Base-by-base conservation (phyloP, 108 stramenopile genomes). In the Discostella stelligeroides region DNA sequence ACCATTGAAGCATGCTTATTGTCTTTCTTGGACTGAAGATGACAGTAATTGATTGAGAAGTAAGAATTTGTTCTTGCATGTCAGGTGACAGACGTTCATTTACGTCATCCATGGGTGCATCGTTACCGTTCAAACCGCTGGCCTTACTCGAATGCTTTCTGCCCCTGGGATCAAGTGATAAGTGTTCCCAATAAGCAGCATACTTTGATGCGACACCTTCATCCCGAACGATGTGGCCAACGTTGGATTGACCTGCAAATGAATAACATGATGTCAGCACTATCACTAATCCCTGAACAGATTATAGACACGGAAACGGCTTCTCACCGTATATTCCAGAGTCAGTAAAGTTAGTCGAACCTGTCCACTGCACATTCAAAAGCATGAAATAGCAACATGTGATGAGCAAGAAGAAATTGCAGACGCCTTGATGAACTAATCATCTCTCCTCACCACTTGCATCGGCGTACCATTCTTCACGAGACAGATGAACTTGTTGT, bases 401-500 rank as follows among this genome's bases (percentile, higher is more conserved):
- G 34, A 34, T 3, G 34, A 34, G 34, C 34, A 34, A 6, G 6
- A 34, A 34, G 6, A 34, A 34, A 34, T 6, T 5, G 34, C 34
- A 34, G 34, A 34, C 6, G 34, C 34, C 3, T 34, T 6, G 34
- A 34, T 34, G 34, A 3, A 34, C 34, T 34, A 6, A 5, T 34
- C 6, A 5, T 34, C 6, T 34, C 5, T 5, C 34, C 34, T 34
- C 6, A 34, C 34, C 34, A 34, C 34, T 45, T 45, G 43, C 15
- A 56, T 15, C 0, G 77, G 66, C 14, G 1, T 40, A 10, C 65
- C 70, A 21, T 72, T 63, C 29, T 55, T 47, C 21, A 72, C 1
- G 4, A 79, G 70, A 27, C 62, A 67, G 60, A 79, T 79, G 70
- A 79, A 79, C 28, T 79, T 79, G 46, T 79, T 79, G 29, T 79